Conservation (phyloP, 768 basidiomycete genomes). For the Suillus decipiens region DNA sequence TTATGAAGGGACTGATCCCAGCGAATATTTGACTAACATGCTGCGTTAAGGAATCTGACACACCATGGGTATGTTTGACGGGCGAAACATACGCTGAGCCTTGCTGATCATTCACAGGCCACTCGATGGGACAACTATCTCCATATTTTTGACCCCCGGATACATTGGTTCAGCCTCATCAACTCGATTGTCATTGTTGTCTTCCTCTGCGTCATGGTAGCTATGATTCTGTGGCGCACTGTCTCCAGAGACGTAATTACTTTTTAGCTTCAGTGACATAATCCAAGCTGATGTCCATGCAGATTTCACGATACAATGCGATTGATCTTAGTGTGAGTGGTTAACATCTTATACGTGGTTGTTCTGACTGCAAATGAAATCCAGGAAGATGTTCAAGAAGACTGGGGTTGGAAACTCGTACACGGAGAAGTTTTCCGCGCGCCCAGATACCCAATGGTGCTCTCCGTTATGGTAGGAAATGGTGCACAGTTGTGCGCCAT, state of each 20-base stretch:
- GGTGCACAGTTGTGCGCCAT: constrained; percentile 80
- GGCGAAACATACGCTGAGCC: not conserved
- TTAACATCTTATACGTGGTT: not conserved
- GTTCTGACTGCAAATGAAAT: constrained; percentile 4
- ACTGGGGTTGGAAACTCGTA: constrained; percentile 98
- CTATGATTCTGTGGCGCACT: constrained; percentile 83
- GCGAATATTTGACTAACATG: not conserved
- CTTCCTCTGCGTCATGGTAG: constrained; percentile 92
- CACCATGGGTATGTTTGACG: constrained; percentile 64
- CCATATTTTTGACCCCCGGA: constrained; percentile 89
- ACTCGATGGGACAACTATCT: constrained; percentile 97
- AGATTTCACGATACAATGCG: constrained; percentile 94
- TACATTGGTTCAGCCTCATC: constrained; percentile 95
- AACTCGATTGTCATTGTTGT: constrained; percentile 91
- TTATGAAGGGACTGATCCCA: constrained; percentile 7
- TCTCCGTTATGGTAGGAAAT: constrained; percentile 90
- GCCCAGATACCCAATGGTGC: constrained; percentile 71
- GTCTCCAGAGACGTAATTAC: constrained; percentile 81
- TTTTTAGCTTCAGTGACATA: constrained; percentile 12
- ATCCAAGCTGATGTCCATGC: constrained; percentile 15
- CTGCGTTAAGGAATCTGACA: constrained; percentile 68
- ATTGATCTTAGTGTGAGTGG: constrained; percentile 80
- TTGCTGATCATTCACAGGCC: constrained; percentile 52
- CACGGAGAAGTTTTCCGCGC: constrained; percentile 95
- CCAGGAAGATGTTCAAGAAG: constrained; percentile 95